These are phyloP conservation scores for Secale cereale DNA, from an alignment of 176 grass and related monocot genomes.

Conservation along the genomic window DNA sequence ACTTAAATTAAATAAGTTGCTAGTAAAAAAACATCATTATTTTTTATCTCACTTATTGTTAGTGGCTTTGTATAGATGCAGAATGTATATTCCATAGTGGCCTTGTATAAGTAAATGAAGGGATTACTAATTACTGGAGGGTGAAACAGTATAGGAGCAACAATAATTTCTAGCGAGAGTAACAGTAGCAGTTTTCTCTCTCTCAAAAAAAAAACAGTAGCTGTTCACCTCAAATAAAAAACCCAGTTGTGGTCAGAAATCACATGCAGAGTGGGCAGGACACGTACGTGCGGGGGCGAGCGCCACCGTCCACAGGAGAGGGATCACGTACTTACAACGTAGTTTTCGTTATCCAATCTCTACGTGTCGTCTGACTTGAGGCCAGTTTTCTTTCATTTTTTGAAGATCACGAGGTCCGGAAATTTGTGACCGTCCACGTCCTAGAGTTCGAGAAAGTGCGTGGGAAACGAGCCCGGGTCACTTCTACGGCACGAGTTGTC, in stretches of 20 bases:
- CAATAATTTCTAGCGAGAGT: background rate
- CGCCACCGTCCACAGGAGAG: slow-evolving; percentile 9
- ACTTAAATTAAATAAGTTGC: too few species aligned
- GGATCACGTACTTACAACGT: background rate
- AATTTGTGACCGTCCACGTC: background rate
- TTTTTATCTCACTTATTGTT: too few species aligned
- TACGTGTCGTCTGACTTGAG: background rate
- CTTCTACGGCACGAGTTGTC: background rate
- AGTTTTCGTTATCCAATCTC: background rate
- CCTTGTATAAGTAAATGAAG: too few species aligned
- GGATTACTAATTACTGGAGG: too few species aligned
- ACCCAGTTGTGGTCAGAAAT: background rate
- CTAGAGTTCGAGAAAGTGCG: background rate
- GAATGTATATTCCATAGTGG: too few species aligned
- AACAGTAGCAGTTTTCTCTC: too few species aligned
- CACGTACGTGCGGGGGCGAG: background rate
- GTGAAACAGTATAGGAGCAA: too few species aligned
- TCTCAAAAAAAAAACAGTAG: too few species aligned
- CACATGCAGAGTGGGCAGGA: background rate
- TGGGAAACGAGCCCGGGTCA: background rate
- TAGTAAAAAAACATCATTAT: too few species aligned
- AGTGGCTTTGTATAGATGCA: too few species aligned
- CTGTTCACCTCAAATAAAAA: too few species aligned
- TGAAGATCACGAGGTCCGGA: background rate
- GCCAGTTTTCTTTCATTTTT: background rate